Evolutionary conservation across 768 basidiomycete genomes (phyloP).

Genomic region (Termitomyces heimii): DNA sequence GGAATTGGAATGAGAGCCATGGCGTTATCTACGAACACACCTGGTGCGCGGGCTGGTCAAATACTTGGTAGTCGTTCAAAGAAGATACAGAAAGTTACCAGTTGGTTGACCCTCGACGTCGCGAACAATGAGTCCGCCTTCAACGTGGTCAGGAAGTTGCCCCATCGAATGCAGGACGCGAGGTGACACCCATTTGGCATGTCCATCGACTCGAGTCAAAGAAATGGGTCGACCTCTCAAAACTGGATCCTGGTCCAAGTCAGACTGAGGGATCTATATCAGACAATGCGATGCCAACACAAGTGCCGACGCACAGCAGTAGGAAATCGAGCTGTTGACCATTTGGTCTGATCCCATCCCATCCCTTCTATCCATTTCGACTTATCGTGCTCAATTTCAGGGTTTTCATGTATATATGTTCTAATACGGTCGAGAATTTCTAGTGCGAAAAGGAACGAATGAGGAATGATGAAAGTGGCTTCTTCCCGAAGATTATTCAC

Average conservation of each 20-base stretch:
- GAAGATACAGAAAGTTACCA: conserved; percentile 29
- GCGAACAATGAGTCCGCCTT: conserved; percentile 73
- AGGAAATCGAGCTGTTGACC: conserved; percentile 61
- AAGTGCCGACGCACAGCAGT: conserved; percentile 46
- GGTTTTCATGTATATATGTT: conserved; percentile 48
- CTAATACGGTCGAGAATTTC: conserved; percentile 63
- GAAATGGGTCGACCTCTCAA: conserved; percentile 68
- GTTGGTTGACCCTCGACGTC: conserved; percentile 60
- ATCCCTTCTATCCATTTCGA: conserved; percentile 75
- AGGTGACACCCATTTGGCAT: conserved; percentile 84
- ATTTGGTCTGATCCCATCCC: conserved; percentile 93
- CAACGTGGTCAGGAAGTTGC: conserved; percentile 52
- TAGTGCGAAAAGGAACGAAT: conserved; percentile 15
- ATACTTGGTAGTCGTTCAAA: background rate
- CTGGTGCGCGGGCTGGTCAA: conserved; percentile 20
- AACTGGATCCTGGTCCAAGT: conserved; percentile 64
- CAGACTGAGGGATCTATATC: conserved; percentile 37
- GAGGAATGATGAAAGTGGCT: background rate
- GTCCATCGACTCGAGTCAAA: conserved; percentile 73
- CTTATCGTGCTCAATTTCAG: conserved; percentile 47
- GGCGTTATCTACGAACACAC: conserved; percentile 85
- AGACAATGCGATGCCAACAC: background rate
- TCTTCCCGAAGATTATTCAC: conserved; percentile 24
- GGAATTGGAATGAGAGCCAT: conserved; percentile 72
- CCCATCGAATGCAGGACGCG: conserved; percentile 62